phyloP scores from a whole-genome alignment of 202 grass and related monocot species.

The Brachypodium distachyon region DNA sequence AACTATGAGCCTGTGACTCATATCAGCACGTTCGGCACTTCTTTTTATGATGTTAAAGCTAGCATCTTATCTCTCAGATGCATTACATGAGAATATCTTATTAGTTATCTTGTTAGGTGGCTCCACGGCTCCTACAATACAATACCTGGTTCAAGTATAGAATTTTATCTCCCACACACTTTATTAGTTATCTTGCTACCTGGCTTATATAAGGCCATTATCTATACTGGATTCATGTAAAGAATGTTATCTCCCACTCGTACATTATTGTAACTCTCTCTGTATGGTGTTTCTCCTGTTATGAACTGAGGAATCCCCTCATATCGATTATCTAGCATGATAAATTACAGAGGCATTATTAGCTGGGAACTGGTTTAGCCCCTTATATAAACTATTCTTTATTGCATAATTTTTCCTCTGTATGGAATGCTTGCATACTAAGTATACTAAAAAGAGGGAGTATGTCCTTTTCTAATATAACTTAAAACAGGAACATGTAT shows the following conservation, averaged over 20 bases:
- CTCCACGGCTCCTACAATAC: background rate
- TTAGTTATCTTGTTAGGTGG: background rate
- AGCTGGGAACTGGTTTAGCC: background rate
- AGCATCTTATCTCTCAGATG: background rate
- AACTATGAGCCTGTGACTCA: background rate
- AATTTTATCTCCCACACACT: too few relatives aligned
- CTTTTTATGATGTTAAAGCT: too few relatives aligned
- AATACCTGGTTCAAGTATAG: background rate
- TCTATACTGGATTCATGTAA: too few relatives aligned
- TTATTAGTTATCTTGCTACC: too few relatives aligned
- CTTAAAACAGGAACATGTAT: background rate
- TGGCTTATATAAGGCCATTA: too few relatives aligned
- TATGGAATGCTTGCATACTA: background rate
- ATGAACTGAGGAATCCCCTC: too few relatives aligned
- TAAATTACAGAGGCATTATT: background rate
- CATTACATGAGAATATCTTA: background rate
- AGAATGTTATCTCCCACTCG: too few relatives aligned
- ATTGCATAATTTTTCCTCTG: background rate
- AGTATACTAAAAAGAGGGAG: background rate
- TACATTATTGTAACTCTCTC: too few relatives aligned
- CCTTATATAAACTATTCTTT: background rate
- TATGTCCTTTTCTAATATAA: background rate
- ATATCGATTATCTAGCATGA: background rate
- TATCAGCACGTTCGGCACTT: background rate
- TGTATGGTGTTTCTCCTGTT: too few relatives aligned